These are phyloP conservation scores for Ophiocytium majus DNA, from an alignment of 352 stramenopile genomes.

Conservation along the genomic window DNA sequence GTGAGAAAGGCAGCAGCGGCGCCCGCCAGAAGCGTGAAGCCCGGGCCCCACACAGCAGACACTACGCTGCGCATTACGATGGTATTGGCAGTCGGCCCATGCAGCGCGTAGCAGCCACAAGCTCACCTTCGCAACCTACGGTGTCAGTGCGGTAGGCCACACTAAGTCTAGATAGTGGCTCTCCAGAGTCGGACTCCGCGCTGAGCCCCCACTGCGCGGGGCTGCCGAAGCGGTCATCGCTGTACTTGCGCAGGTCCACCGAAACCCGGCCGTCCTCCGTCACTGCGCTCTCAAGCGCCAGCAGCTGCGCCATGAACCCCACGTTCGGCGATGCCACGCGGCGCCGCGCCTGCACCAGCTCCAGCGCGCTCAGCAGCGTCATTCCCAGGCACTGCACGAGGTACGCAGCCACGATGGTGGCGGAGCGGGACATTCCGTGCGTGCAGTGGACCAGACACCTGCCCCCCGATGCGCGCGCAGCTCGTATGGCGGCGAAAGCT, in stretches of 20 bases:
- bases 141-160: no score
- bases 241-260: slow-evolving; percentile 2
- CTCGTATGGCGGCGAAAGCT: slow-evolving; percentile 15
- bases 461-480: slow-evolving; percentile 12
- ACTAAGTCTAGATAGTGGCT: no score
- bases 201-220: no score
- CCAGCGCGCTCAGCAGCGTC: neutral
- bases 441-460: slow-evolving; percentile 30
- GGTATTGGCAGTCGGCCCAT: no score
- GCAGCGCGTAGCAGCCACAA: no score
- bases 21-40: no score
- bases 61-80: no score
- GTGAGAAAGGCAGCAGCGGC: no score
- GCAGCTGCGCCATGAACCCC: neutral
- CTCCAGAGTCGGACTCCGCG: no score
- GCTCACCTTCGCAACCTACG: no score
- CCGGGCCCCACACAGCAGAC: no score
- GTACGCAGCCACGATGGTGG: neutral
- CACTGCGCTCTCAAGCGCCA: neutral
- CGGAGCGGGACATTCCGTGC: neutral
- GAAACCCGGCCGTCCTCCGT: no score
- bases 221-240: neutral
- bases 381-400: neutral
- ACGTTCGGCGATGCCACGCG: neutral
- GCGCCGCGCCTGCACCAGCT: neutral